phyloP scores from a whole-genome alignment of 192 early-diverging fungal species.

The Entomortierella beljakovae region DNA sequence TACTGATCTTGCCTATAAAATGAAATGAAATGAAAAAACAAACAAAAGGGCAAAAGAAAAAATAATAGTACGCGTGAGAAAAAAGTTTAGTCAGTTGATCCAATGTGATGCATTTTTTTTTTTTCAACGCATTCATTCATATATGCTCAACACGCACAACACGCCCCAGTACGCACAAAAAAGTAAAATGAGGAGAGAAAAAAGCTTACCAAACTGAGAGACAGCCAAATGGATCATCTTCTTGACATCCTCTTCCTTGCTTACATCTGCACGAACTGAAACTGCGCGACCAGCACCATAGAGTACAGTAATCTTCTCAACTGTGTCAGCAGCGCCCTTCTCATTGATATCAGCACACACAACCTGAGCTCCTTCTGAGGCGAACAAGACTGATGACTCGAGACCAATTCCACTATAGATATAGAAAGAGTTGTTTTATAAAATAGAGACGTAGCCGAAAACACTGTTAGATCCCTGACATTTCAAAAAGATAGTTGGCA shows the following conservation, averaged over 20 bases:
- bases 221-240: slow-evolving; percentile 74
- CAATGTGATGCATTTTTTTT: not conserved
- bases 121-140: no score
- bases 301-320: slow-evolving; percentile 62
- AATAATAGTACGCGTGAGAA: slow-evolving; percentile 1
- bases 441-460: no score
- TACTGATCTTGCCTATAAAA: slow-evolving; percentile 73
- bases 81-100: slow-evolving; percentile 18
- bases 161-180: no score
- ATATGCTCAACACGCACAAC: not conserved
- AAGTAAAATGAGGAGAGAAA: not conserved
- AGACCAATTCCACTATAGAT: slow-evolving; percentile 79
- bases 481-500: not conserved
- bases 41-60: not conserved
- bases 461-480: not conserved
- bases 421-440: not conserved
- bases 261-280: slow-evolving; percentile 75
- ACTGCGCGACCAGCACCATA: slow-evolving; percentile 63
- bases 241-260: slow-evolving; percentile 79
- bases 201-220: slow-evolving; percentile 69
- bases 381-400: slow-evolving; percentile 80
- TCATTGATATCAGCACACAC: slow-evolving; percentile 84
- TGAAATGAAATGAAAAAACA: not conserved
- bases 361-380: slow-evolving; percentile 81
- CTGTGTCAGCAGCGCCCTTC: slow-evolving; percentile 62